Evolutionary conservation across 352 stramenopile genomes (phyloP).

Genomic region (Phytophthora uliginosa): DNA sequence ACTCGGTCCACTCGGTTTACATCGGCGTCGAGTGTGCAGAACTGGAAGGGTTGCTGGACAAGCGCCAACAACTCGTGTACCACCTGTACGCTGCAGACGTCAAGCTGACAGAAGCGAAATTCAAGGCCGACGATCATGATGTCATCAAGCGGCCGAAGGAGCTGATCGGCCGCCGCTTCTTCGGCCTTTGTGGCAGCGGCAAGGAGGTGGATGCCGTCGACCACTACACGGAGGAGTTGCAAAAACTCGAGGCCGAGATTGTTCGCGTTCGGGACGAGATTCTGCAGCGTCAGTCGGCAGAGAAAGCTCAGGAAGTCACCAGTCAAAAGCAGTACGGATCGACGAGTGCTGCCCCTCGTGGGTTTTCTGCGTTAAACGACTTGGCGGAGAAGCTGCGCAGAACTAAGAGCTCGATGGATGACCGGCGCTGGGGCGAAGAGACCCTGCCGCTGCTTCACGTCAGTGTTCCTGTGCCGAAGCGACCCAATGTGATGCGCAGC

Average conservation of each 20-base stretch:
- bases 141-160: slow-evolving; percentile 47
- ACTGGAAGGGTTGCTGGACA: slow-evolving; percentile 65
- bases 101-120: slow-evolving; percentile 49
- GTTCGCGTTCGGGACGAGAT: slow-evolving; percentile 58
- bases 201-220: slow-evolving; percentile 72
- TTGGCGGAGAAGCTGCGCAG: slow-evolving; percentile 39
- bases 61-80: slow-evolving; percentile 61
- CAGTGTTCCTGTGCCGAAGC: slow-evolving; percentile 41
- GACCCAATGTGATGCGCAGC: slow-evolving; percentile 70
- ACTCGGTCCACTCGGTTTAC: slow-evolving; percentile 73
- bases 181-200: slow-evolving; percentile 54
- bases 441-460: slow-evolving; percentile 41
- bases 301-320: slow-evolving; percentile 41
- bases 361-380: slow-evolving; percentile 36
- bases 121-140: slow-evolving; percentile 29
- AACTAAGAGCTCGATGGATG: slow-evolving; percentile 44
- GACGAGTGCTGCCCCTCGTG: slow-evolving; percentile 5
- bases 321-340: slow-evolving; percentile 34
- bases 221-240: slow-evolving; percentile 59
- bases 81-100: slow-evolving; percentile 61
- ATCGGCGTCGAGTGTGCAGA: slow-evolving; percentile 74
- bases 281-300: slow-evolving; percentile 53
- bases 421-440: slow-evolving; percentile 34
- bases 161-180: slow-evolving; percentile 49
- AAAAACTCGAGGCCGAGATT: slow-evolving; percentile 64